Evolutionary conservation across 176 grass and related monocot genomes (phyloP).

Genomic region (Musa acuminata): DNA sequence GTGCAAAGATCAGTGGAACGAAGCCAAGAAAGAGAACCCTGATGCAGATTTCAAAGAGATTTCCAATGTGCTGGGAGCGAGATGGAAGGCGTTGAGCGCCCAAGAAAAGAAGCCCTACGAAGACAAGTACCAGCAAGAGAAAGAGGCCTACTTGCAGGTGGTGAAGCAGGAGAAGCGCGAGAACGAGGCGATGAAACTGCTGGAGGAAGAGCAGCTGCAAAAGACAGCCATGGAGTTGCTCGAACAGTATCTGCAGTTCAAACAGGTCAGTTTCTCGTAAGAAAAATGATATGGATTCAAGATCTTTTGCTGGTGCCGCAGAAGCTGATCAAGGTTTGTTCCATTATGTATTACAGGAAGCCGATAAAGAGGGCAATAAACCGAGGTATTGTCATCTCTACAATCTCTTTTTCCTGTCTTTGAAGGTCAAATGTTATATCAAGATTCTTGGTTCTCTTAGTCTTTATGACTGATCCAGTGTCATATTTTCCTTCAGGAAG

Average conservation of each 20-base stretch:
- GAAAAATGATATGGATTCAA: no score
- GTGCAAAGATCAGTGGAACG: slow-evolving; percentile 79
- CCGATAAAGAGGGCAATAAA: slow-evolving; percentile 42
- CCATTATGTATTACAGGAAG: slow-evolving; percentile 29
- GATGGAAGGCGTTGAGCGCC: slow-evolving; percentile 54
- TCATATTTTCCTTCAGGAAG: slow-evolving; percentile 32
- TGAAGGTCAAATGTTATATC: neutral
- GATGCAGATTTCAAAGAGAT: slow-evolving; percentile 80
- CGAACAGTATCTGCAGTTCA: slow-evolving; percentile 79
- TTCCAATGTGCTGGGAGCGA: slow-evolving; percentile 46
- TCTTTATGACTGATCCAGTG: neutral
- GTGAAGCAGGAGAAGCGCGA: slow-evolving; percentile 76
- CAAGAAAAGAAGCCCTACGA: slow-evolving; percentile 82
- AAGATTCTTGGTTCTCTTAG: no score
- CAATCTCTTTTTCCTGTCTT: neutral
- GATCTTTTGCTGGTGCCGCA: no score
- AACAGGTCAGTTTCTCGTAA: slow-evolving; percentile 20
- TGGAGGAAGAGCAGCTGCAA: slow-evolving; percentile 81
- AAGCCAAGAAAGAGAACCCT: slow-evolving; percentile 62
- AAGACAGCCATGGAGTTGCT: slow-evolving; percentile 75
- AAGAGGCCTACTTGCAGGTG: slow-evolving; percentile 78
- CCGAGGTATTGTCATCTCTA: slow-evolving; percentile 16
- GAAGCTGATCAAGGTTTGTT: no score
- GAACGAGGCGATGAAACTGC: slow-evolving; percentile 83
- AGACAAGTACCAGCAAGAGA: slow-evolving; percentile 75